phyloP scores from a whole-genome alignment of 177 flowering plant genomes.

The Tripterygium wilfordii region DNA sequence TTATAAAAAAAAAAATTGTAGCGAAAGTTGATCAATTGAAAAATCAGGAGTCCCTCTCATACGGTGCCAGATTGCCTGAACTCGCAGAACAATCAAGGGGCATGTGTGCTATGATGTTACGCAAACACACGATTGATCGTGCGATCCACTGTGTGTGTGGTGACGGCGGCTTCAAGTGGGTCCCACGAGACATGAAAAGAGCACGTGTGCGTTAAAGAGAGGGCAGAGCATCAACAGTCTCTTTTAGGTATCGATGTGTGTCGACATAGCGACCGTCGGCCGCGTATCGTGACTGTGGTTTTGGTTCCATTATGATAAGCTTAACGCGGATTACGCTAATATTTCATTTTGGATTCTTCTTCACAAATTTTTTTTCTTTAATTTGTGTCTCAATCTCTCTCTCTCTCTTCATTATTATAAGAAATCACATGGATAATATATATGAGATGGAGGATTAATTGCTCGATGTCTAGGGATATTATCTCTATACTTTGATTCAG shows the following conservation, averaged over 20 bases:
- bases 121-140: background rate
- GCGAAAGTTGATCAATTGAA: too few relatives aligned
- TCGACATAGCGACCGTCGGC: conserved; percentile 6
- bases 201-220: conserved; percentile 3
- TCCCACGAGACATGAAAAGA: background rate
- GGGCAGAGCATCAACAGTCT: background rate
- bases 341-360: background rate
- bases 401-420: background rate
- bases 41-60: too few relatives aligned
- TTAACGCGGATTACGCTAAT: background rate
- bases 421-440: too few relatives aligned
- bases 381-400: background rate
- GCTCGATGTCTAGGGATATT: too few relatives aligned
- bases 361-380: background rate
- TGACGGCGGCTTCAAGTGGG: conserved; percentile 4
- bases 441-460: too few relatives aligned
- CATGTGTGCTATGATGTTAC: too few relatives aligned
- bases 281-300: conserved; percentile 9
- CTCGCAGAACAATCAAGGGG: conserved; percentile 6
- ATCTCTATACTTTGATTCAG: too few relatives aligned
- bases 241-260: conserved; percentile 1
- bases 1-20: too few relatives aligned
- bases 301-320: too few relatives aligned
- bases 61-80: too few relatives aligned
- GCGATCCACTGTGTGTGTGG: background rate